Conservation (phyloP, 257 asterid species). For the Plantago major region DNA sequence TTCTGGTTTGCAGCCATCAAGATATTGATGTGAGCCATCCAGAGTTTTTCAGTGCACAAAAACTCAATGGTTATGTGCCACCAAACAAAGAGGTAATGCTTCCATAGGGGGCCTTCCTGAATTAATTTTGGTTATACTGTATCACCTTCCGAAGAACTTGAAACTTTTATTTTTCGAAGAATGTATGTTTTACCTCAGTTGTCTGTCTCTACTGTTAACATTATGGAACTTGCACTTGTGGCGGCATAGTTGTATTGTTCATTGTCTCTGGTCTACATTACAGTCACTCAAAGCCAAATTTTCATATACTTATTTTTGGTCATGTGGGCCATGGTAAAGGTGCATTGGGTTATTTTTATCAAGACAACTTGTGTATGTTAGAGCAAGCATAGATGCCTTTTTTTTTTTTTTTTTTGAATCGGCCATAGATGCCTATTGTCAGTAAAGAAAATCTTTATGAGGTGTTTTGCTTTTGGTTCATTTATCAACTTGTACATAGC, state of each 20-base stretch:
- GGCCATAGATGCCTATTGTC: constrained; percentile 6
- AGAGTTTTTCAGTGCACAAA: constrained; percentile 78
- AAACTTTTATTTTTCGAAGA: background rate
- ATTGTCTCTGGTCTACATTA: background rate
- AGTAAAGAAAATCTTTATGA: constrained; percentile 6
- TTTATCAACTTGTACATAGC: background rate
- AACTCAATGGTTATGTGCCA: constrained; percentile 82
- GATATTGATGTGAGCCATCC: constrained; percentile 97
- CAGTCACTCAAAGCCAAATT: constrained; percentile 1
- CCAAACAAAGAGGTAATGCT: constrained; percentile 80
- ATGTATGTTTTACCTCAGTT: constrained; percentile 1
- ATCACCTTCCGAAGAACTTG: constrained; percentile 2
- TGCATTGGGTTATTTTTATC: constrained; percentile 1
- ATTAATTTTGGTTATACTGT: constrained; percentile 9
- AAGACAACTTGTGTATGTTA: background rate
- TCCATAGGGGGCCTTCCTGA: constrained; percentile 12
- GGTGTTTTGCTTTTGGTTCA: background rate
- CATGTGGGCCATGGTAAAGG: background rate
- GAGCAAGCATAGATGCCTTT: background rate
- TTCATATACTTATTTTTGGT: constrained; percentile 4
- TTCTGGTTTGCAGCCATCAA: constrained; percentile 60
- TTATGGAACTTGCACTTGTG: background rate
- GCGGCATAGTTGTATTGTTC: background rate
- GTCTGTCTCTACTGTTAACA: constrained; percentile 2
- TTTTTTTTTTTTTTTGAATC: no score